These are phyloP conservation scores for Kwoniella botswanensis DNA, from an alignment of 768 basidiomycete species.

Conservation along the genomic window DNA sequence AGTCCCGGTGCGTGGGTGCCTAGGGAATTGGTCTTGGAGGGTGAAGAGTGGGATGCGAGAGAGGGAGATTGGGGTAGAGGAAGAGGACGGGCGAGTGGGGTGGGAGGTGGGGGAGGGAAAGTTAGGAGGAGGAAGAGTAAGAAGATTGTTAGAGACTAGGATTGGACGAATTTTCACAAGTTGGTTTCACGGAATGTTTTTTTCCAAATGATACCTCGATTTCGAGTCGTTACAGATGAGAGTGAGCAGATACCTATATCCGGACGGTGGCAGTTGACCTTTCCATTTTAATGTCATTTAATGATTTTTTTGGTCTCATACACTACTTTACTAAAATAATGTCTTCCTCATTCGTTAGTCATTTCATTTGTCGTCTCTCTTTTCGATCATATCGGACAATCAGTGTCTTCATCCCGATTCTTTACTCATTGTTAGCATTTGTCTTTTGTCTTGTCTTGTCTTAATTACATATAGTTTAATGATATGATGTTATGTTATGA, in stretches of 20 bases:
- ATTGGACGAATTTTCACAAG: no score
- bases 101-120: neutral
- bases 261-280: no score
- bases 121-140: conserved; percentile 24
- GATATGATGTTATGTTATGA: neutral
- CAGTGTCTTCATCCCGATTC: neutral
- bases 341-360: no score
- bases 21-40: conserved; percentile 51
- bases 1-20: conserved; percentile 55
- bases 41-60: conserved; percentile 56
- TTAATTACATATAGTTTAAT: neutral
- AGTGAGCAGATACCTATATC: neutral
- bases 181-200: no score
- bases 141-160: conserved; percentile 26
- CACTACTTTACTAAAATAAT: no score
- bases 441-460: neutral
- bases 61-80: conserved; percentile 43
- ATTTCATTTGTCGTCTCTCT: no score
- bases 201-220: no score
- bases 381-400: no score
- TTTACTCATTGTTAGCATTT: neutral
- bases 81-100: conserved; percentile 3
- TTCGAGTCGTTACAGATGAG: neutral
- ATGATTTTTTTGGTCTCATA: neutral
- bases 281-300: neutral